Evolutionary conservation across 805 yeast species (phyloP).

Genomic region (Kuraishia capsulata): DNA sequence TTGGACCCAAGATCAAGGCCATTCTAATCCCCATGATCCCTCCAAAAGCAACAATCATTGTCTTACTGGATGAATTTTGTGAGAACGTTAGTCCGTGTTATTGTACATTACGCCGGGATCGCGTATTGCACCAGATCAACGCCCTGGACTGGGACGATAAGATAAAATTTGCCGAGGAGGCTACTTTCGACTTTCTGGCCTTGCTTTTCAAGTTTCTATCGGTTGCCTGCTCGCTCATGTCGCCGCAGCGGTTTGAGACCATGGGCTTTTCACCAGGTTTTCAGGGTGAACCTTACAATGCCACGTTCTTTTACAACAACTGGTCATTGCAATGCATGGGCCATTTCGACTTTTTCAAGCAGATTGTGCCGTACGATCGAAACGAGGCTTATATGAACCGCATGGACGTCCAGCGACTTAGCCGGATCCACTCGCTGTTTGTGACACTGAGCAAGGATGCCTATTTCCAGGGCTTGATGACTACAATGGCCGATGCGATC

Average conservation of each 20-base stretch:
- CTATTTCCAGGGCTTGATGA: constrained; percentile 1
- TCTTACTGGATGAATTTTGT: background rate
- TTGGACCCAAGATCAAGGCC: background rate
- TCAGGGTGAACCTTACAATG: background rate
- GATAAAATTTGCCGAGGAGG: background rate
- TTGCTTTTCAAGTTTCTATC: background rate
- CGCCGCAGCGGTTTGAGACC: background rate
- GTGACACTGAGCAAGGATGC: background rate
- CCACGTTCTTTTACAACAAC: background rate
- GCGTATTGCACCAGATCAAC: background rate
- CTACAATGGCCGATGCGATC: background rate
- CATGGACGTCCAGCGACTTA: background rate
- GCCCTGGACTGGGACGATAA: background rate
- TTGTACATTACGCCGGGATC: background rate
- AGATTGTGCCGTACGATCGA: background rate
- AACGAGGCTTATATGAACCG: constrained; percentile 1
- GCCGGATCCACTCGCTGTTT: background rate
- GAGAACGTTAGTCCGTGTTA: background rate
- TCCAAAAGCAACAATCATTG: background rate
- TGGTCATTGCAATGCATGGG: constrained; percentile 1
- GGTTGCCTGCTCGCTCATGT: background rate
- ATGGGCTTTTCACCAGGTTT: background rate
- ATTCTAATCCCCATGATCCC: background rate
- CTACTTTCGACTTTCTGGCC: background rate
- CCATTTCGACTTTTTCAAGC: background rate